A percentile compares a stretch with the other conserved stretches of the same genome.
These are phyloP conservation scores for Penicillium maclennaniae DNA, from an alignment of 495 filamentous ascomycete genomes.

Conservation along the genomic window DNA sequence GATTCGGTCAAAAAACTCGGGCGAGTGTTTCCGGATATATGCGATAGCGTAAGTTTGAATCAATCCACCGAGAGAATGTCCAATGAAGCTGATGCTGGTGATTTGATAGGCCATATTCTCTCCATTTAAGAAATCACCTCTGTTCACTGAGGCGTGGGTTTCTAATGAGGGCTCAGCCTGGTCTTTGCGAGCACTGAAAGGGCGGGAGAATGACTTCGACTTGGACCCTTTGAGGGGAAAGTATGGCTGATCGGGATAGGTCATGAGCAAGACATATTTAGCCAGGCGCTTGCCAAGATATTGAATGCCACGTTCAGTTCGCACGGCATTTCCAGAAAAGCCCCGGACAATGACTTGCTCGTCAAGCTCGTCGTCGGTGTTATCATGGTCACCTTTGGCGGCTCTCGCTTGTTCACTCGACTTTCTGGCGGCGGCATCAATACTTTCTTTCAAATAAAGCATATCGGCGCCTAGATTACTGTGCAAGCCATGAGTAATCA, in stretches of 20 bases:
- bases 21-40: slow-evolving; percentile 95
- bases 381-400: slow-evolving; percentile 3
- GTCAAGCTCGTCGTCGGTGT: slow-evolving; percentile 46
- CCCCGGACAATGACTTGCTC: slow-evolving; percentile 92
- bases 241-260: slow-evolving; percentile 87
- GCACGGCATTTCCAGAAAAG: slow-evolving; percentile 82
- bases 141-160: slow-evolving; percentile 3
- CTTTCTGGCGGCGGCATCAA: slow-evolving; percentile 75
- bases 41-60: slow-evolving; percentile 94
- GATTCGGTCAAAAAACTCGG: slow-evolving; percentile 82
- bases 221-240: slow-evolving; percentile 61
- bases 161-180: slow-evolving; percentile 8
- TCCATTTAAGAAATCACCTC: slow-evolving; percentile 10
- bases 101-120: slow-evolving; percentile 71
- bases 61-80: slow-evolving; percentile 86
- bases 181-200: slow-evolving; percentile 30
- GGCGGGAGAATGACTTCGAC: slow-evolving; percentile 32
- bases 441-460: slow-evolving; percentile 95
- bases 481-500: slow-evolving; percentile 91
- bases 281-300: slow-evolving; percentile 93
- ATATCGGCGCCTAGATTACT: slow-evolving; percentile 97
- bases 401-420: slow-evolving; percentile 58
- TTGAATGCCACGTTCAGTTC: slow-evolving; percentile 92
- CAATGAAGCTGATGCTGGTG: slow-evolving; percentile 94
- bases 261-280: slow-evolving; percentile 83